phyloP scores from a whole-genome alignment of 805 yeast species.

The Crinitomyces ghanaensis region DNA sequence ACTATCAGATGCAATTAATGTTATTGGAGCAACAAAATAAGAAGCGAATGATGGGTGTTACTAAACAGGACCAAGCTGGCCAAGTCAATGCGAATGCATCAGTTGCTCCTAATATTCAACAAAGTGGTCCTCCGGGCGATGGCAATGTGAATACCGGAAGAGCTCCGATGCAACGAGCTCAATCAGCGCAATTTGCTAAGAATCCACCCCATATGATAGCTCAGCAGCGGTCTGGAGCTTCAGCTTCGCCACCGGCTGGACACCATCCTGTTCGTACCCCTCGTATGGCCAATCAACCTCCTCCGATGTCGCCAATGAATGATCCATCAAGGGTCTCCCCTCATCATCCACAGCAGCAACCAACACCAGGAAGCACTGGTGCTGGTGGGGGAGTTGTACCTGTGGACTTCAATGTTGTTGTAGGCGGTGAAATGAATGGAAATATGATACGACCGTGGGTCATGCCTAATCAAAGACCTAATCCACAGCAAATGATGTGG shows the following conservation, averaged over 20 bases:
- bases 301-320: conserved; percentile 18
- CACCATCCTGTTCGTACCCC: conserved; percentile 20
- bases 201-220: no score
- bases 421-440: conserved; percentile 19
- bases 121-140: conserved; percentile 7
- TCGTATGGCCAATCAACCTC: conserved; percentile 19
- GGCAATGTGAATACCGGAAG: conserved; percentile 8
- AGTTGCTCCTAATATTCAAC: no score
- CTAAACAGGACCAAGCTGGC: conserved; percentile 26
- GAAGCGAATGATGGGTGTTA: conserved; percentile 40
- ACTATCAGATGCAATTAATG: conserved; percentile 71
- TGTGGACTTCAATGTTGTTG: conserved; percentile 23
- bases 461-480: conserved; percentile 6
- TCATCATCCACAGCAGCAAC: conserved; percentile 20
- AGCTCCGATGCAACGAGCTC: conserved; percentile 2
- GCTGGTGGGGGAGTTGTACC: conserved; percentile 16
- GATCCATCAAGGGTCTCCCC: no score
- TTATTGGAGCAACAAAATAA: conserved; percentile 66
- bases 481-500: conserved; percentile 8
- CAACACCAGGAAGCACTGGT: conserved; percentile 19
- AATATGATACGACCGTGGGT: conserved; percentile 16
- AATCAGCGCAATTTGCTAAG: conserved; percentile 7
- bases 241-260: no score
- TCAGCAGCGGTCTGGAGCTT: conserved; percentile 5
- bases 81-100: conserved; percentile 8